phyloP scores from a whole-genome alignment of 495 filamentous ascomycete genomes.

The Neurospora hispaniola region DNA sequence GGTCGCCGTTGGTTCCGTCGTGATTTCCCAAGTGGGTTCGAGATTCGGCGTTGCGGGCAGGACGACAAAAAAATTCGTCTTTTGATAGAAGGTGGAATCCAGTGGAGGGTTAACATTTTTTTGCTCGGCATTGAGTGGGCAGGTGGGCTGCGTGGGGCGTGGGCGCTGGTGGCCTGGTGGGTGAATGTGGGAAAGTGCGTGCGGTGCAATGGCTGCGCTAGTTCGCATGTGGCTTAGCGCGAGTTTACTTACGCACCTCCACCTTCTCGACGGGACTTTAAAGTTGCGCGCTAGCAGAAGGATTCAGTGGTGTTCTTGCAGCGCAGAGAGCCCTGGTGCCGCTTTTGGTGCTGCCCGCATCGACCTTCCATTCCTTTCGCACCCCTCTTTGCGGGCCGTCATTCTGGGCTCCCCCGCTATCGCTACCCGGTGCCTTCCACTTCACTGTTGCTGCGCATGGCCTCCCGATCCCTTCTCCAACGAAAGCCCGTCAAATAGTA shows the following conservation, averaged over 20 bases:
- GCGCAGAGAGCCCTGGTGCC: not conserved
- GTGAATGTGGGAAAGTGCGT: not conserved
- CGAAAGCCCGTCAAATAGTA: not conserved
- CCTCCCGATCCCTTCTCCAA: not conserved
- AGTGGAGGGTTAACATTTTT: constrained; percentile 22
- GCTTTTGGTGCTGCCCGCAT: not conserved
- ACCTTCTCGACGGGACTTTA: not conserved
- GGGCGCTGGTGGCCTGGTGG: constrained; percentile 1
- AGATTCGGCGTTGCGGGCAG: not conserved
- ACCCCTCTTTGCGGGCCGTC: not conserved
- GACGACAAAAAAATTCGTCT: not conserved
- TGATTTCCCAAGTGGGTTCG: not conserved
- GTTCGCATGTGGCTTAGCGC: constrained; percentile 5
- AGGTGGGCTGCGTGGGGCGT: not conserved
- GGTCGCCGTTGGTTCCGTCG: not conserved
- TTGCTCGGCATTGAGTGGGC: constrained; percentile 15
- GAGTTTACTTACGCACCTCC: not conserved
- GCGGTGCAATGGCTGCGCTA: constrained; percentile 4
- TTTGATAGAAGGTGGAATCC: constrained; percentile 7
- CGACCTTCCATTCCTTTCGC: not conserved
- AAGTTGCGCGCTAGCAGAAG: not conserved
- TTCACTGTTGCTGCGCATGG: not conserved
- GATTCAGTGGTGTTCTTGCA: not conserved
- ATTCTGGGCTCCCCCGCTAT: not conserved
- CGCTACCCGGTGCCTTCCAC: not conserved